Conservation (phyloP, 352 stramenopile genomes). For the Thalassiosira sp. region DNA sequence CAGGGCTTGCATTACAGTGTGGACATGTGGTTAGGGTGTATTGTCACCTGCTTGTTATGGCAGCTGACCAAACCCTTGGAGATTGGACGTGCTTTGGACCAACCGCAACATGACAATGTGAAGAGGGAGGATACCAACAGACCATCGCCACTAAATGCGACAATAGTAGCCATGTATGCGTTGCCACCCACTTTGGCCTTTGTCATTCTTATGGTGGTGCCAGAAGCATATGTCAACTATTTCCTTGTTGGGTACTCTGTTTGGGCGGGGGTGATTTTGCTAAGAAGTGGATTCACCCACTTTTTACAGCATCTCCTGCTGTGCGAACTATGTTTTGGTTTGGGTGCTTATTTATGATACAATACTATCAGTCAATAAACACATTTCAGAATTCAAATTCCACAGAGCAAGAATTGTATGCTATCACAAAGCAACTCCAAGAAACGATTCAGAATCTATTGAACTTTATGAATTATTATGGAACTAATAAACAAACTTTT, state of each 20-base stretch:
- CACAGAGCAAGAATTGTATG: too few species aligned
- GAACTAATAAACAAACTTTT: not conserved
- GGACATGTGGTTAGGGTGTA: slow-evolving; percentile 77
- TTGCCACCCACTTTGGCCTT: slow-evolving; percentile 56
- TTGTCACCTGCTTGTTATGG: slow-evolving; percentile 74
- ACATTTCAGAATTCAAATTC: too few species aligned
- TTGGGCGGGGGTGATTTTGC: slow-evolving; percentile 45
- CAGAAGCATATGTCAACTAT: slow-evolving; percentile 58
- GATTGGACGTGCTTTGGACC: slow-evolving; percentile 18
- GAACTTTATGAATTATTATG: not conserved
- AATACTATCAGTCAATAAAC: too few species aligned
- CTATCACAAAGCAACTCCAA: not conserved
- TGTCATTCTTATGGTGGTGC: slow-evolving; percentile 50
- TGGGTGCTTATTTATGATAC: slow-evolving; percentile 68
- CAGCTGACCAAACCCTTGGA: slow-evolving; percentile 53
- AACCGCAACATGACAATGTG: slow-evolving; percentile 5
- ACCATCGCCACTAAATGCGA: slow-evolving; percentile 32
- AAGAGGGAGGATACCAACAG: not conserved
- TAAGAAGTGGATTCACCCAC: slow-evolving; percentile 58
- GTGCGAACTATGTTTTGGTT: slow-evolving; percentile 61
- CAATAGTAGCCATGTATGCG: slow-evolving; percentile 51
- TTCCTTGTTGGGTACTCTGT: slow-evolving; percentile 56
- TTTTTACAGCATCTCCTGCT: slow-evolving; percentile 70
- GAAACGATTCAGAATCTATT: not conserved
- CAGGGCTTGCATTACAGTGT: slow-evolving; percentile 82